A percentile compares a stretch with the other conserved stretches of the same genome.
phyloP scores from a whole-genome alignment of 139 green algal species.

The Auxenochlorella protothecoides region DNA sequence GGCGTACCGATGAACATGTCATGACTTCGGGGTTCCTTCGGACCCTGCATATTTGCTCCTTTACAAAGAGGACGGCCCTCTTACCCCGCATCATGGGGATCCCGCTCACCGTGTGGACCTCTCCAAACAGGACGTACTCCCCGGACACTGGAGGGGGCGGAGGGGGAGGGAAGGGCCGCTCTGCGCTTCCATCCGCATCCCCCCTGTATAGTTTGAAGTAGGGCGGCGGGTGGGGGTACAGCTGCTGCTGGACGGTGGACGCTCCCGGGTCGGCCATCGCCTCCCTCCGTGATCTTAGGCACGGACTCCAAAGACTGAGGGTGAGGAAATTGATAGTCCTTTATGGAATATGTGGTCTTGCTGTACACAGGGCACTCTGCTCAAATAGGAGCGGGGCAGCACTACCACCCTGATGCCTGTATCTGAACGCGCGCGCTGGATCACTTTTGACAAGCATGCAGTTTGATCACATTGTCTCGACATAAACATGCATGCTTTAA shows the following conservation, averaged over 20 bases:
- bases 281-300: too few relatives aligned
- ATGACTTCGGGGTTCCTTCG: too few relatives aligned
- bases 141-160: slow-evolving; percentile 17
- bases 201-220: slow-evolving; percentile 29
- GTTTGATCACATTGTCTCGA: too few relatives aligned
- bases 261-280: neutral
- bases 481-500: too few relatives aligned
- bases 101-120: slow-evolving; percentile 28
- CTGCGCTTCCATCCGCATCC: slow-evolving; percentile 4
- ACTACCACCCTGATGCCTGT: neutral
- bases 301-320: neutral
- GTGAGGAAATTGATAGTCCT: neutral
- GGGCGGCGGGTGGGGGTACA: slow-evolving; percentile 34
- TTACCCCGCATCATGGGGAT: neutral
- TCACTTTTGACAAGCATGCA: too few relatives aligned
- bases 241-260: slow-evolving; percentile 7
- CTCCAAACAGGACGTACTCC: slow-evolving; percentile 36
- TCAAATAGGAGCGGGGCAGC: neutral
- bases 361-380: neutral
- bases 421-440: neutral
- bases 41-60: too few relatives aligned
- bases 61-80: neutral
- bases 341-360: neutral
- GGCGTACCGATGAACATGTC: too few relatives aligned
- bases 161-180: slow-evolving; percentile 16